phyloP scores from a whole-genome alignment of 768 basidiomycete genomes.

The Macrolepiota dolichaula region DNA sequence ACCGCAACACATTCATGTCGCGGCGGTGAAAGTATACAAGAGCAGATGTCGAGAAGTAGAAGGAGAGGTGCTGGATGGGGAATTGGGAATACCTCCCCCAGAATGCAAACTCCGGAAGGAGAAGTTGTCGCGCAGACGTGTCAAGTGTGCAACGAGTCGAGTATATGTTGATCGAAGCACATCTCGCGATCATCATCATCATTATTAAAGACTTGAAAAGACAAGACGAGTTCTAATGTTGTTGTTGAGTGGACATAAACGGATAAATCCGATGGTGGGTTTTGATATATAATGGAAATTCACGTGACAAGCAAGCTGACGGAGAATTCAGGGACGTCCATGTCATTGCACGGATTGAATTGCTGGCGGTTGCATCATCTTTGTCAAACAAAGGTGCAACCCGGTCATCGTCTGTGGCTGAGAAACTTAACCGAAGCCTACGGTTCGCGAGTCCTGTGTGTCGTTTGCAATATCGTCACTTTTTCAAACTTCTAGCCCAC shows the following conservation, averaged over 20 bases:
- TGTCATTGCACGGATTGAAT: not conserved
- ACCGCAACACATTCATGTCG: not conserved
- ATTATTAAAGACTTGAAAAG: not conserved
- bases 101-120: not conserved
- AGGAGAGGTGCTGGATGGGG: not conserved
- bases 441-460: not conserved
- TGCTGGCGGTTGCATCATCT: not conserved
- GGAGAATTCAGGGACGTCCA: not conserved
- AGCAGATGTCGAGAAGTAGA: not conserved
- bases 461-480: not conserved
- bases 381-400: not conserved
- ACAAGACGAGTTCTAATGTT: too few species aligned
- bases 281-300: not conserved
- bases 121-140: not conserved
- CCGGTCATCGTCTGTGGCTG: not conserved
- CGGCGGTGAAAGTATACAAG: not conserved
- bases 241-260: too few species aligned
- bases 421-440: not conserved
- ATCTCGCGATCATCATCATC: too few species aligned
- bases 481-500: not conserved
- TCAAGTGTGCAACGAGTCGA: not conserved
- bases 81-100: not conserved
- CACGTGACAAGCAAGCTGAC: not conserved
- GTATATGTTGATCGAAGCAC: not conserved
- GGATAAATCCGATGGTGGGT: not conserved